Base-by-base conservation (phyloP, 2,329 filamentous ascomycete genomes). In the Aspergillus caelatus region DNA sequence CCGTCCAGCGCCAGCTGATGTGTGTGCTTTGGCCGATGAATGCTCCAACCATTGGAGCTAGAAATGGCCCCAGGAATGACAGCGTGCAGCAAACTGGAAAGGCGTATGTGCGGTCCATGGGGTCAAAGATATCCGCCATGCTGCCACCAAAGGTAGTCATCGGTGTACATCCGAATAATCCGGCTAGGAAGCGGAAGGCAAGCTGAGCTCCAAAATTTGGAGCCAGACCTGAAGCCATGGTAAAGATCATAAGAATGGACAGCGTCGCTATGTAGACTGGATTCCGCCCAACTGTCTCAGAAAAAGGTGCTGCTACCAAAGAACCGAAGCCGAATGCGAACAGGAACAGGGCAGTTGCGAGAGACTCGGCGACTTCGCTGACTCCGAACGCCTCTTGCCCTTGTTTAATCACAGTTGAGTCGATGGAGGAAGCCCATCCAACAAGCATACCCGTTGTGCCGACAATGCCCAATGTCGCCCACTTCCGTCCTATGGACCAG, bases 21-120 rank as follows among this genome's bases (percentile, higher is more conserved):
- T 68, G 36, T 0, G 70, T 66, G 60, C 71, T 72, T 52, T 78
- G 68, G 1, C 77, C 79, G 48, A 84, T 80, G 65, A 77, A 84
- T 1, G 80, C 78, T 4, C 82, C 81, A 6, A 81, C 77, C 7
- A 83, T 73, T 0, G 82, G 82, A 30, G 78, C 81, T 4, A 74
- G 55, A 2, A 71, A 62, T 0, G 70, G 66, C 57, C 77, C 76
- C 2, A 73, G 67, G 48, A 81, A 79, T 5, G 80, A 79, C 0
- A 79, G 77, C 68, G 80, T 82, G 1, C 83, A 80, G 58, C 83
- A 84, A 0, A 85, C 68, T 0, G 83, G 83, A 61, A 85, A 85
- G 12, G 79, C 78, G 57, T 80, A 83, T 0, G 82, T 80, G 45
- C 80, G 73, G 67, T 85, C 82, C 34, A 81, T 70, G 0, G 81